Base-by-base conservation (phyloP, 169 alveolate genomes). In the Cryptosporidium ryanae region DNA sequence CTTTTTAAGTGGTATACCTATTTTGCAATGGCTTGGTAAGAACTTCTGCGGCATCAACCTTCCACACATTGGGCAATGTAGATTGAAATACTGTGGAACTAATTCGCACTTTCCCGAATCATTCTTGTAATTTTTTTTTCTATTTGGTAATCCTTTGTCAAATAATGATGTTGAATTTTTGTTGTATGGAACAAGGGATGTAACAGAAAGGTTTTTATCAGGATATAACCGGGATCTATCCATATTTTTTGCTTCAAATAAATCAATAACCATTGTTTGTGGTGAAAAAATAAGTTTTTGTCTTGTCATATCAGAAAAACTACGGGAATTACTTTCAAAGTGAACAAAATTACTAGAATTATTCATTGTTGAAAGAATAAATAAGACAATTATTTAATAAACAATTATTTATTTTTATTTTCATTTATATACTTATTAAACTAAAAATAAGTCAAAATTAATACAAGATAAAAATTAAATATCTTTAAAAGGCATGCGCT, bases 11-110 rank as follows among this genome's bases (percentile, higher is more conserved):
- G 29, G 25, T 3, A 44, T 10, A 13, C n/a, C 23, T 21, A 32
- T 61, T 6, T 32, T 21, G n/a, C 48, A 21, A 38, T 59, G 23
- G 29, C 59, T 61, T 21, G 71, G 64, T 38, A 31, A 38, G 13
- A 76, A 76, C 13, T 76, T 76, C 27, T 61, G 64, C 23, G 87
- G 87, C 63, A 76, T 76, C 21, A 57, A n/a, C 27, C 87, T 76
- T 18, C 87, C 87, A 61, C 87, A 76, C 87, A 61, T 76, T 43
- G 87, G 87, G 31, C 87, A 76, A 59, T 76, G 71, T 23, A 76
- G 21, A 76, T 76, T 76, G 21, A 76, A 76, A 32, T 76, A 34
- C 21, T 59, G 49, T 17, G 87, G 46, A 57, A 59, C 71, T 21
- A 76, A 18, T 21, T 38, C 87, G 25, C 13, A 34, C 13, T 34